Evolutionary conservation across 176 grass and related monocot genomes (phyloP).

Genomic region (Triticum aestivum): IWGSC_CS_RefSeq_v2.1 NC_057805.1:398212429-398212928

Average conservation of each 20-base stretch:
- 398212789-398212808: neutral
- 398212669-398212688: neutral
- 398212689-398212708: neutral
- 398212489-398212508: neutral
- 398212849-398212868: neutral
- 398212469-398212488: neutral
- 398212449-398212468: neutral
- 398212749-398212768: neutral
- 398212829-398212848: neutral
- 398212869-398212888: neutral
- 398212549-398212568: neutral
- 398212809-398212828: neutral
- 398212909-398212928: neutral
- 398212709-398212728: neutral
- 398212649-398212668: neutral
- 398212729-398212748: neutral
- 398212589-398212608: neutral
- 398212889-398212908: neutral
- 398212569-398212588: neutral
- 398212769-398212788: neutral
- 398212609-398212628: neutral
- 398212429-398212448: no score
- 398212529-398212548: neutral
- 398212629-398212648: slow-evolving; percentile 2
- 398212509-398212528: neutral